Evolutionary conservation across 164 flowering plant genomes (phyloP).

Genomic region (Kingdonia uniflora): DNA sequence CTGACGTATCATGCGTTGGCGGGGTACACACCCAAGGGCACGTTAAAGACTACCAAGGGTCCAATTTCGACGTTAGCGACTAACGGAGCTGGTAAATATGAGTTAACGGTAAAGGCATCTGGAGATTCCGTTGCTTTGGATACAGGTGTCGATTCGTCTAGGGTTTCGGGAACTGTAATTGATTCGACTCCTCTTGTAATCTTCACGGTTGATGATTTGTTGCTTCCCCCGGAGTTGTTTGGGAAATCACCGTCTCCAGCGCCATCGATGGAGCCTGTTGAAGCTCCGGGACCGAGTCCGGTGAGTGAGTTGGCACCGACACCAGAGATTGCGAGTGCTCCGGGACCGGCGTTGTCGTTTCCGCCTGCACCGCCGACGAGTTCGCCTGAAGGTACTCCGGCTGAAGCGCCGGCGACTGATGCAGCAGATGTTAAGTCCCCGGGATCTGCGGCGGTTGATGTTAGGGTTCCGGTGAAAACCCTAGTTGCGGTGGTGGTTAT

Average conservation of each 20-base stretch:
- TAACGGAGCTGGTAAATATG: constrained; percentile 65
- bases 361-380: constrained; percentile 42
- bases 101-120: constrained; percentile 28
- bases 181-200: constrained; percentile 65
- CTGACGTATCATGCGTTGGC: constrained; percentile 59
- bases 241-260: constrained; percentile 64
- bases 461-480: constrained; percentile 20
- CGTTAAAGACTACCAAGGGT: constrained; percentile 44
- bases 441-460: constrained; percentile 17
- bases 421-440: constrained; percentile 17
- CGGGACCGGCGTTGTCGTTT: constrained; percentile 26
- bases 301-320: constrained; percentile 23
- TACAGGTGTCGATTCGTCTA: constrained; percentile 64
- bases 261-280: constrained; percentile 28
- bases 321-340: constrained; percentile 22
- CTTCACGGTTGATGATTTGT: constrained; percentile 57
- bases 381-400: constrained; percentile 17
- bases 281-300: constrained; percentile 36
- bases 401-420: constrained; percentile 20
- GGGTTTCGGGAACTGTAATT: constrained; percentile 51
- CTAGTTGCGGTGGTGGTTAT: background rate
- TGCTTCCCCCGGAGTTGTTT: constrained; percentile 70
- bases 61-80: constrained; percentile 59
- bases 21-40: constrained; percentile 45
- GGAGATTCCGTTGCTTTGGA: constrained; percentile 63